Evolutionary conservation across 2,329 filamentous ascomycete genomes (phyloP).

Genomic region (Peltaster fructicola): DNA sequence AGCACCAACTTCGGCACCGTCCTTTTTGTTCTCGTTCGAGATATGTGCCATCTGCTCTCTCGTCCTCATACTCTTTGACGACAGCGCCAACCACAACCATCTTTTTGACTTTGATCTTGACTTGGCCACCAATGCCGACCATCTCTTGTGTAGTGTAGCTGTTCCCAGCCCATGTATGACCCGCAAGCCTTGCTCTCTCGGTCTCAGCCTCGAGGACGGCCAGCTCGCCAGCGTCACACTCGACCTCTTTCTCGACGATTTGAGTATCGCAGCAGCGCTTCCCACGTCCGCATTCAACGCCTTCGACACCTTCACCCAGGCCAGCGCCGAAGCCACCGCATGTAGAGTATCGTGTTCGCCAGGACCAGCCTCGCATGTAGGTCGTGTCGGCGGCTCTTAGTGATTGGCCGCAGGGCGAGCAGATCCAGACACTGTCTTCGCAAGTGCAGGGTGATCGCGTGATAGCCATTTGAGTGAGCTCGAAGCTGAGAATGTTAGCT

Average conservation of each 20-base stretch:
- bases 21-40: conserved; percentile 55
- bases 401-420: conserved; percentile 61
- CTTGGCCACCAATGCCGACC: conserved; percentile 71
- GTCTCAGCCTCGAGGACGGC: conserved; percentile 27
- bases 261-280: conserved; percentile 56
- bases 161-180: conserved; percentile 34
- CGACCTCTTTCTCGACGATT: conserved; percentile 66
- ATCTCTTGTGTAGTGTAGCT: conserved; percentile 80
- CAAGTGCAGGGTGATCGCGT: conserved; percentile 41
- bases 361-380: conserved; percentile 61
- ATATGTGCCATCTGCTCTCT: conserved; percentile 46
- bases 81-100: conserved; percentile 66
- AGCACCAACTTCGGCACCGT: conserved; percentile 64
- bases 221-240: conserved; percentile 65
- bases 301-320: conserved; percentile 73
- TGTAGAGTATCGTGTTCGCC: conserved; percentile 67
- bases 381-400: conserved; percentile 43
- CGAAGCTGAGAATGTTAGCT: neutral
- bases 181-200: conserved; percentile 13
- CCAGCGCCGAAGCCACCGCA: conserved; percentile 71
- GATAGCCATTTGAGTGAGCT: conserved; percentile 32
- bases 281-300: conserved; percentile 73
- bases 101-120: conserved; percentile 77
- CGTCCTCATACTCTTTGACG: conserved; percentile 73
- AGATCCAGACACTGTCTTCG: conserved; percentile 58